Base-by-base conservation (phyloP, 352 stramenopile genomes). In the Plasmopara viticola region DNA sequence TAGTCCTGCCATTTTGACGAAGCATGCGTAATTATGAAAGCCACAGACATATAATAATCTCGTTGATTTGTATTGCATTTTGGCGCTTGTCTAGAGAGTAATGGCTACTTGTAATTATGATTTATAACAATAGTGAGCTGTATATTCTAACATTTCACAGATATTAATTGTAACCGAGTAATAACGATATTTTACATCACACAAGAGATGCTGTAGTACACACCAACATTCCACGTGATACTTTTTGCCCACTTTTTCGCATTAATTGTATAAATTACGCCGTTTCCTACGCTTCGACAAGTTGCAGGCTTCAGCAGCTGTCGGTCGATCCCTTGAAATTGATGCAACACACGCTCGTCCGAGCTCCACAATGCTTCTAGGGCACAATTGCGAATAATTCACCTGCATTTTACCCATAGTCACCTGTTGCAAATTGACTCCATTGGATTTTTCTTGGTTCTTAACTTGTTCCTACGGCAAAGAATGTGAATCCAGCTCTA, bases 351-450 rank as follows among this genome's bases (percentile, higher is more conserved):
- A 81, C 15, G 59, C 48, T 33, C 48, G 55, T 18, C 54, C 63
- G 5, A 68, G 47, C 29, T 67, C 51, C 20, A 70, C 52, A 9
- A 69, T 51, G 15, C 63, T 34, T 9, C 14, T 4, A 6, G 20
- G 20, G 20, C 12, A 48, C 2, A 9, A 12, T 9, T 46, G 18
- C 14, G 66, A 70, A 9, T 74, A 73, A n/a, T 58, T 34, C 2
- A 72, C 58, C 17, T 48, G 54, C 37, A 75, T 14, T n/a, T 51
- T 49, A 4, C 70, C 67, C 30, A 71, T 66, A 9, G 70, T 51
- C 8, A 75, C 61, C 8, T 73, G 53, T 30, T 77, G 67, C 14
- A 77, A 10, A 40, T 77, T 60, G 2, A 54, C 67, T 14, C 58
- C 64, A 53, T 74, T 61, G 0, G 60, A 37, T 13, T 52, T n/a